Evolutionary conservation across 768 basidiomycete species (phyloP), one percentile per base, ranked within the genome.

Genomic region (Leccinum rimulosum): DNA sequence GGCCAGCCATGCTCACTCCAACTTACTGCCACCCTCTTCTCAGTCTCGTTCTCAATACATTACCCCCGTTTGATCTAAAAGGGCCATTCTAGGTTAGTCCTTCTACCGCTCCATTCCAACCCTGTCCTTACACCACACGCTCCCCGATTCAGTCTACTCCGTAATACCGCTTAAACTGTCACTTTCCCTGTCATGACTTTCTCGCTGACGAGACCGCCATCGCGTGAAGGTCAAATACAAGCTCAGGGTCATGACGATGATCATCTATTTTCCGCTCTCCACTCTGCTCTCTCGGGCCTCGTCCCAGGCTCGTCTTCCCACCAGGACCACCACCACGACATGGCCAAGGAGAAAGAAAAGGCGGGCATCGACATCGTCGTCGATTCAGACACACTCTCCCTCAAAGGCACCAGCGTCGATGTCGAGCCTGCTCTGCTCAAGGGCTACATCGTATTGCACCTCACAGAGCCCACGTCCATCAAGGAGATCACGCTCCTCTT

Each of bases 401-500:
- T 98, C 67, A 82, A 85, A 62, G 93, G 94, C 50, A 85, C 85
- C 7, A 92, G 93, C 35, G 82, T 81, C 65, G 93, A 96, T 62
- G 86, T 93, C 61, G 90, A 95, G 66, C 88, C 95, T 8, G 84
- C 86, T 8, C 76, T 84, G 15, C 85, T 98, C 62, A 86, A 86
- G 48, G 96, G 96, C 5, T 82, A 87, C 68, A 84, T 98, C 66
- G 82, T 86, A 9, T 79, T 98, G 63, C 81, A 87, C 72, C 83
- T 98, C 47, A 77, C 81, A 2, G 93, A 98, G 75, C 79, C 89
- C 19, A 95, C 90, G 0, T 85, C 92, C 55, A 84, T 91, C 73
- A 91, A 87, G 69, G 88, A 93, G 73, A 85, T 93, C 58, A 91
- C 84, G 3, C 84, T 98, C 56, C 85, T 88, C 61, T 91, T 97